Base-by-base conservation (phyloP, 2,329 filamentous ascomycete species). In the Cadophora sp. region DNA sequence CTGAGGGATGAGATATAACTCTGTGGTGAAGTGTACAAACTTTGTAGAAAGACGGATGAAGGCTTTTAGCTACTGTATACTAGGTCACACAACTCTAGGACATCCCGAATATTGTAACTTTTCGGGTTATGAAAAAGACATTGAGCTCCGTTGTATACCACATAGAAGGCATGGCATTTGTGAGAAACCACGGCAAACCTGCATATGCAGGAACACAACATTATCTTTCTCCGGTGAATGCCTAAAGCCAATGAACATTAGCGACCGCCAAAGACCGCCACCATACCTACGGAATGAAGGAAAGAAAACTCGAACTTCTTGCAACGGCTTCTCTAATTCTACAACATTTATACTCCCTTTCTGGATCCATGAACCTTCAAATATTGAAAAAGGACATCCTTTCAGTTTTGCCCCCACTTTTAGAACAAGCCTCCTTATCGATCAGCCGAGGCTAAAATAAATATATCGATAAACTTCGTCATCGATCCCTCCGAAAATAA, bases 161-260 rank as follows among this genome's bases (percentile, higher is more conserved):
- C 22, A 43, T 26, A 34, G 34, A 29, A 53, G 26, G 24, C 16
- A 29, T 29, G 12, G 26, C 19, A 8, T 43, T 8, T 31, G 16
- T 26, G 50, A 31, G 59, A 29, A 40, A 46, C 22, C 51, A 31
- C 26, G 14, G 40, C 9, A 50, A 40, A 37, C 59, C 61, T 11
- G 61, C 29, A 63, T 62, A 40, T 55, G 48, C 61, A 81, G 83
- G 66, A 77, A 80, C 51, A 58, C 51, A 59, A 40, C 37, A 40
- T 27, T 37, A 43, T 19, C 31, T 40, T 40, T 53, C n/a, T 16
- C 29, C 12, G 31, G 34, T 26, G 34, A 24, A 43, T 59, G 56
- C 22, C 34, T 26, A 16, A 27, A 59, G n/a, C 56, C 56, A 59
- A 40, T 59, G n/a, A 26, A n/a, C n/a, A n/a, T n/a, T n/a, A n/a